These are phyloP conservation scores for Globisporangium solare DNA, from an alignment of 352 stramenopile species.

Conservation along the genomic window DNA sequence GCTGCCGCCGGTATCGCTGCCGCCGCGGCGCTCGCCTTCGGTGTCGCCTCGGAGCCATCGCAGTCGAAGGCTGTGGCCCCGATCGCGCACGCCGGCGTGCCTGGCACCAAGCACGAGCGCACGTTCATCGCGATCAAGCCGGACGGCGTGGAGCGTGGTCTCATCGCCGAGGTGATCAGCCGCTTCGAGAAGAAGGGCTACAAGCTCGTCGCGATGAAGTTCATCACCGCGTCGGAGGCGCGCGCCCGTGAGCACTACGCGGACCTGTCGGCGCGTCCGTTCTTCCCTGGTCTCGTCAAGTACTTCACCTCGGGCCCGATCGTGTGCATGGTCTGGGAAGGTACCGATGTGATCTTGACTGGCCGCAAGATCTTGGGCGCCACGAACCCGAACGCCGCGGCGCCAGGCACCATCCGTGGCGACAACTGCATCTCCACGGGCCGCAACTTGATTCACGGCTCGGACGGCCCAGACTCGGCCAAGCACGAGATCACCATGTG, in stretches of 20 bases:
- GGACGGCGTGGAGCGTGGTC: slow-evolving; percentile 91
- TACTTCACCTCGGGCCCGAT: slow-evolving; percentile 93
- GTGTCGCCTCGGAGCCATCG: slow-evolving; percentile 26
- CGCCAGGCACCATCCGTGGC: slow-evolving; percentile 91
- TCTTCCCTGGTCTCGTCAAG: slow-evolving; percentile 89
- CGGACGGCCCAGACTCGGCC: slow-evolving; percentile 88
- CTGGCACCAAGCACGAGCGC: slow-evolving; percentile 90
- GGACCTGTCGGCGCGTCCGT: slow-evolving; percentile 89
- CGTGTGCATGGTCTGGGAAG: slow-evolving; percentile 94
- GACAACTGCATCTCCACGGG: slow-evolving; percentile 92
- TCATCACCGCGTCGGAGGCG: slow-evolving; percentile 90
- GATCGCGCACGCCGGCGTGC: slow-evolving; percentile 69
- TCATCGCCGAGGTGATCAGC: slow-evolving; percentile 93
- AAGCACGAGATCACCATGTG: slow-evolving; percentile 93
- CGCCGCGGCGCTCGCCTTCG: slow-evolving; percentile 42
- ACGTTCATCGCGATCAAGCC: slow-evolving; percentile 96
- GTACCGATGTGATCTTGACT: slow-evolving; percentile 92
- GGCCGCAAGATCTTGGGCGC: slow-evolving; percentile 94
- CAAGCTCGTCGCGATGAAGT: slow-evolving; percentile 93
- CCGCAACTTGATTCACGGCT: slow-evolving; percentile 92
- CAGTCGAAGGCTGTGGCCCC: slow-evolving; percentile 41
- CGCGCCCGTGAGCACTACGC: slow-evolving; percentile 92
- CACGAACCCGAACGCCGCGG: slow-evolving; percentile 93
- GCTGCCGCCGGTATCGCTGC: slow-evolving; percentile 33
- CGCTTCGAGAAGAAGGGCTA: slow-evolving; percentile 96